Conservation (phyloP, 768 basidiomycete species). For the Lactarius evosmus region DNA sequence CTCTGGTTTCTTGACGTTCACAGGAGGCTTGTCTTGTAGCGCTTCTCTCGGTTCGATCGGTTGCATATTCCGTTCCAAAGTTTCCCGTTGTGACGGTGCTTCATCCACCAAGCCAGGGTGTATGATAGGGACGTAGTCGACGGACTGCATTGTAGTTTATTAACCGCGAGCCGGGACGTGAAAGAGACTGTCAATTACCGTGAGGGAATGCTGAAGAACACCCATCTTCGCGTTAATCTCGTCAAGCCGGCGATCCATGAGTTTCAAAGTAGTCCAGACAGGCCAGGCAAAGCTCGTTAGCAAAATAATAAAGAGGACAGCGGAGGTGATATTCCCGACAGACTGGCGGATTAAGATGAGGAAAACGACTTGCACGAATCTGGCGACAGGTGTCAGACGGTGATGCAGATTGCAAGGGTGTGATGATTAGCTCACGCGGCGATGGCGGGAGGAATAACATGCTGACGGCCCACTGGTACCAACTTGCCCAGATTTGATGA, state of each 20-base stretch:
- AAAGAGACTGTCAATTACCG: not conserved
- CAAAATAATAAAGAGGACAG: slow-evolving; percentile 6
- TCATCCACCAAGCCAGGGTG: not conserved
- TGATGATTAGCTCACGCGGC: slow-evolving; percentile 12
- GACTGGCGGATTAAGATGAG: not conserved
- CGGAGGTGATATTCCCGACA: not conserved
- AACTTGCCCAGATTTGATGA: slow-evolving; percentile 6
- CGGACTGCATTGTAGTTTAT: not conserved
- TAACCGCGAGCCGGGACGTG: not conserved
- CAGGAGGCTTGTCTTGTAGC: not conserved
- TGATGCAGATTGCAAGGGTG: not conserved
- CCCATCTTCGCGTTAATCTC: not conserved
- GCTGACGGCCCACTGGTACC: not conserved
- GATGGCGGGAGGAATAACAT: not conserved
- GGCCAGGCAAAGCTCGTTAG: slow-evolving; percentile 4
- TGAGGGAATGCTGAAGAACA: slow-evolving; percentile 8
- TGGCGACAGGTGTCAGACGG: not conserved
- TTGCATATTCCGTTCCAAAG: not conserved
- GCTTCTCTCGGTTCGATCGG: not conserved
- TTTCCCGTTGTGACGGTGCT: not conserved
- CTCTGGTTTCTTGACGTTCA: not conserved
- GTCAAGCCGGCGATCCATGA: not conserved
- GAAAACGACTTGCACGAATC: slow-evolving; percentile 2
- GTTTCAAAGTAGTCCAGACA: slow-evolving; percentile 8
- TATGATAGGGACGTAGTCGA: not conserved